A percentile compares a stretch with the other conserved stretches of the same genome.
These are phyloP conservation scores for Trichosporon coremiiforme DNA, from an alignment of 1,284 basidiomycete genomes.

Conservation along the genomic window DNA sequence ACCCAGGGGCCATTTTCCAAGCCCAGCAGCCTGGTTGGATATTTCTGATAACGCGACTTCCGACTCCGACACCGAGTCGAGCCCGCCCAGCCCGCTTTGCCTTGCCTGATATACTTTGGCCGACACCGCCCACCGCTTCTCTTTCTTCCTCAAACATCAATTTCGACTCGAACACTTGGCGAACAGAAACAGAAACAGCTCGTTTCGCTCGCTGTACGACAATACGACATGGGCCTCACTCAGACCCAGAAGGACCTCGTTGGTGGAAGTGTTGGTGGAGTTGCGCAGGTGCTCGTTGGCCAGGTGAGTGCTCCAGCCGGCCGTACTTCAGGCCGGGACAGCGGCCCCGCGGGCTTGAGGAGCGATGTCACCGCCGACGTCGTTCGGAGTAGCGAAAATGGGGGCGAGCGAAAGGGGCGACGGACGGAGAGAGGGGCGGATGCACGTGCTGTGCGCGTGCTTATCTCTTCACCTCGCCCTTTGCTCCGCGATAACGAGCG, in stretches of 20 bases:
- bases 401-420: no score
- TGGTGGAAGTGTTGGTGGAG: slow-evolving; percentile 82
- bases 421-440: not conserved
- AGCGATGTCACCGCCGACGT: slow-evolving; percentile 7
- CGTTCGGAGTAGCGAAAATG: no score
- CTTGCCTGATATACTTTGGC: not conserved
- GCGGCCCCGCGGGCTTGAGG: not conserved
- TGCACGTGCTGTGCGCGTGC: not conserved
- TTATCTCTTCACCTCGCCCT: not conserved
- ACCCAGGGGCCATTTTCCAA: not conserved
- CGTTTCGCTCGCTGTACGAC: no score
- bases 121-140: no score
- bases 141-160: no score
- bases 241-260: slow-evolving; percentile 71
- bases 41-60: slow-evolving; percentile 5
- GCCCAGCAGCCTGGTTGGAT: not conserved
- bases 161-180: no score
- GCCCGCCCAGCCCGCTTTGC: not conserved
- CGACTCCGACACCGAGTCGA: slow-evolving; percentile 8
- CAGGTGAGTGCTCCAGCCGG: slow-evolving; percentile 58
- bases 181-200: no score
- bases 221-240: slow-evolving; percentile 36
- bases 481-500: no score
- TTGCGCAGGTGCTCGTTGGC: slow-evolving; percentile 88
- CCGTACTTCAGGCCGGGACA: no score